Evolutionary conservation across 306 rosid species (phyloP), one percentile per base, ranked within the genome.

Genomic region (Pueraria montana): DNA sequence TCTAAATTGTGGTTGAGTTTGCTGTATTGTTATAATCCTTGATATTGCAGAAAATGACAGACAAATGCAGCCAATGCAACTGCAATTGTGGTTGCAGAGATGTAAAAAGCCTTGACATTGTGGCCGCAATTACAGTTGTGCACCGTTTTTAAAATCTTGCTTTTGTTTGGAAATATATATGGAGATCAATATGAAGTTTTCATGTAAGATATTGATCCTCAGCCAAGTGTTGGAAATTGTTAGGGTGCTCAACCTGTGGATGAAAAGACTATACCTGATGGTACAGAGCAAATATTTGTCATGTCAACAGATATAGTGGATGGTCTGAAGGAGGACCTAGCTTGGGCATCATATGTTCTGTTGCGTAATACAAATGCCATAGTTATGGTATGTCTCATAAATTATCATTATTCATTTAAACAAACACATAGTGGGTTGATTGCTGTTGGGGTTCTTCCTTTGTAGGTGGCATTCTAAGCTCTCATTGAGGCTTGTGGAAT

Each of bases 331-430:
- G 98, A 96, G 76, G 98, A 93, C 74, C 71, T 96, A 72, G 98
- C 99, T 83, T 93, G 99, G 99, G 89, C 97, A 24, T 92, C 97
- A 2, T 96, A 93, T 74, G 69, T 93, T 82, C 78, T 93, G 84
- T 80, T 96, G 83, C 94, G 96, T 69, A 96, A 90, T 84, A 91
- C 97, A 72, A 93, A 86, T 81, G 87, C 95, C 61, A 69, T 90
- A 53, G 83, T 94, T 48, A 92, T 61, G 89, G 99, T 94, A 92
- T 56, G 76, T 58, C 48, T 5, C 77, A 38, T 34, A 5, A 49
- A 23, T 76, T 66, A 69, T 59, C 84, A 67, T 74, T 13, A 23
- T 34, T 8, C 13, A 52, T 72, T 61, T 32, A 26, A 50, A 45
- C 38, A 43, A 68, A 81, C 13, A 3, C 72, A 30, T 53, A 14